phyloP scores from a whole-genome alignment of 2,329 filamentous ascomycete species.

The Trichoderma lentiforme region DNA sequence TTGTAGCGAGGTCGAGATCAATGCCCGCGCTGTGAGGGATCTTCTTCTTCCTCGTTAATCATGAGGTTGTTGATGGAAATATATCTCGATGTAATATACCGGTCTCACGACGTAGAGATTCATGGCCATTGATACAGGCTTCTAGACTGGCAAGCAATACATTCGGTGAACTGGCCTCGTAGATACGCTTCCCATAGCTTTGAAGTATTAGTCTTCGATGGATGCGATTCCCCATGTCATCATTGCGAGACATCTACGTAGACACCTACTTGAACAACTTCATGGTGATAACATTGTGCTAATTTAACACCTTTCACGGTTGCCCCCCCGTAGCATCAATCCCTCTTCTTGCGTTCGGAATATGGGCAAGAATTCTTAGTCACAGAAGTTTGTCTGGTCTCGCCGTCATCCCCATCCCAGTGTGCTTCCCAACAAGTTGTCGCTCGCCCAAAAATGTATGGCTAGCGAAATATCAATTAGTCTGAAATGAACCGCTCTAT shows the following conservation, averaged over 20 bases:
- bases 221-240: not conserved
- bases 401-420: not conserved
- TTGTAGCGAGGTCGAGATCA: not conserved
- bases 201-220: not conserved
- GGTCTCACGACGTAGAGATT: not conserved
- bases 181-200: not conserved
- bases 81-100: not conserved
- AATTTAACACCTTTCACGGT: not conserved
- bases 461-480: too few relatives aligned
- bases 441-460: too few relatives aligned
- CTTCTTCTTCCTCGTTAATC: not conserved
- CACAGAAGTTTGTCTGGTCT: slow-evolving; percentile 30
- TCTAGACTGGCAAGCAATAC: not conserved
- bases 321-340: not conserved
- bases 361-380: slow-evolving; percentile 48
- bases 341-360: slow-evolving; percentile 5
- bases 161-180: not conserved
- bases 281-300: not conserved
- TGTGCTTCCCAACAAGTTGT: slow-evolving; percentile 35
- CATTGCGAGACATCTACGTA: not conserved
- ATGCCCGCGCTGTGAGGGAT: not conserved
- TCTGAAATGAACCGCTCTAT: too few relatives aligned
- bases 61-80: not conserved
- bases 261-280: not conserved
- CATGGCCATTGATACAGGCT: not conserved